Percentiles rank a stretch among this genome's conserved stretches.
phyloP scores from a whole-genome alignment of 2,329 filamentous ascomycete species.

The Trichoderma pleuroti region DNA sequence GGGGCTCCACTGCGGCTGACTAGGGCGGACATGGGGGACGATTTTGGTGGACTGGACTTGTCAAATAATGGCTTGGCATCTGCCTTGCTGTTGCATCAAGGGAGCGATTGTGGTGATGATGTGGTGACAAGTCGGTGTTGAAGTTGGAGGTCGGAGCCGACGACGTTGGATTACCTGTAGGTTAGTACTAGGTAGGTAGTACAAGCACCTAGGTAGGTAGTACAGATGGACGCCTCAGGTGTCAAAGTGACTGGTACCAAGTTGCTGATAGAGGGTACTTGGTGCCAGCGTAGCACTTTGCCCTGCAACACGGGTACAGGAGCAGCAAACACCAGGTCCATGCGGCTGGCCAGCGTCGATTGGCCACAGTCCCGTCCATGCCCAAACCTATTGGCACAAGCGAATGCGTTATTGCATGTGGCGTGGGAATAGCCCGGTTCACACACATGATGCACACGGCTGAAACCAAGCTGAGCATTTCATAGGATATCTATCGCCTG shows the following conservation, averaged over 20 bases:
- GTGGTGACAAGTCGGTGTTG: background rate
- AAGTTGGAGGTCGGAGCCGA: background rate
- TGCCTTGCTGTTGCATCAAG: background rate
- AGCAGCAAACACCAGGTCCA: background rate
- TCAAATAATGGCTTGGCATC: background rate
- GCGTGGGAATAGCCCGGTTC: slow-evolving; percentile 5
- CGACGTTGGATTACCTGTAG: background rate
- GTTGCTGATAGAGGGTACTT: background rate
- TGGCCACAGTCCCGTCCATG: background rate
- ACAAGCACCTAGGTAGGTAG: no score
- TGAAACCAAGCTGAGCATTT: background rate
- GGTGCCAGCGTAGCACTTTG: background rate
- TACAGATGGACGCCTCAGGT: background rate
- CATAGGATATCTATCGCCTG: background rate
- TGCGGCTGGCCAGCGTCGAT: background rate
- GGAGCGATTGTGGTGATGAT: background rate
- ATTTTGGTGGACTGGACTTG: background rate
- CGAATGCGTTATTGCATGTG: slow-evolving; percentile 4
- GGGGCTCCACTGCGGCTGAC: slow-evolving; percentile 22
- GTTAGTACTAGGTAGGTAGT: no score
- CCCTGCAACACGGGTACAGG: background rate
- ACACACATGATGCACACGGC: background rate
- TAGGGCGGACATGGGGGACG: background rate
- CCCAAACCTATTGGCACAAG: background rate
- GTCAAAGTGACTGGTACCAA: background rate